Evolutionary conservation across 345 rosid species (phyloP), one percentile per base, ranked within the genome.

Genomic region (Citrus reticulata): DNA sequence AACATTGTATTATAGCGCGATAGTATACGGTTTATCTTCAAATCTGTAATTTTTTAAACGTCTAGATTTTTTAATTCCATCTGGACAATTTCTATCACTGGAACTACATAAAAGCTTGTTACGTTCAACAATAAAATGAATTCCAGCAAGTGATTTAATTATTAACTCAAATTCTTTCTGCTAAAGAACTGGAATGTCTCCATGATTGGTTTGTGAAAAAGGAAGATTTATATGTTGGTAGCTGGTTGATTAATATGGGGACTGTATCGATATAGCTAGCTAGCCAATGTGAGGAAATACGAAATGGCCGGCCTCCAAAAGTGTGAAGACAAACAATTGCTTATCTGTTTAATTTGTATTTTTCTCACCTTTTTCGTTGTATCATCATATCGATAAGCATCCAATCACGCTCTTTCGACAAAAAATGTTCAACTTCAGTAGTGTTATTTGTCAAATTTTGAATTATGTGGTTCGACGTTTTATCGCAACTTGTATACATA

Each of bases 311-410:
- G n/a, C 42, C 46, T 51, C 64, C 64, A 76, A 54, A 66, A 51
- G 64, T 54, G 39, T 76, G 22, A 72, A 60, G 84, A 81, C 84
- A 84, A 78, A 68, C 27, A 65, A 64, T 69, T 79, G 82, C 82
- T 78, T 80, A 68, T 77, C 85, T 77, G 86, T 84, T 86, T 77
- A 62, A 73, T 68, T 83, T 81, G 86, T 75, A 82, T 61, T 72
- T 82, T 72, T 80, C 83, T 54, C 24, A 72, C 40, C 57, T 55
- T 76, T 79, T 81, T 76, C 40, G 17, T 74, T 40, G 67, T 73
- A 77, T n/a, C 79, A 70, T 85, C 59, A 72, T 59, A 79, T 49
- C 30, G 60, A 72, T 74, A 77, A 77, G 81, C 79, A 79, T 82
- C 68, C 34, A 74, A 68, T 77, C 80, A 70, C 61, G 57, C 73